Conservation (phyloP, 768 basidiomycete genomes). For the Mrakia frigida region DNA sequence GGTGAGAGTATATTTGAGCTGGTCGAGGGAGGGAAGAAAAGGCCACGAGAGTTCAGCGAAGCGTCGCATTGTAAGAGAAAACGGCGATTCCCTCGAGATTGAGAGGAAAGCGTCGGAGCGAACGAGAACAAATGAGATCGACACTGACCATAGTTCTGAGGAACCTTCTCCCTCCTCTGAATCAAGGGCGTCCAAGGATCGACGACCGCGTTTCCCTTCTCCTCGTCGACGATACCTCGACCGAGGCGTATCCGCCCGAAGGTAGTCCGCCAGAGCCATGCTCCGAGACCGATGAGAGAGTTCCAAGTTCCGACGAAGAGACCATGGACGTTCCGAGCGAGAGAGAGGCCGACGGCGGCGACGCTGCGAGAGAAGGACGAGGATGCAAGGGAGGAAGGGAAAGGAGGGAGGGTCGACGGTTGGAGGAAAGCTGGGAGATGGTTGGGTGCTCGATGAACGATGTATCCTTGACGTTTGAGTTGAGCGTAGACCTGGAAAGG, state of each 20-base stretch:
- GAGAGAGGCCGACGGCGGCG: neutral
- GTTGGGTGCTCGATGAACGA: conserved; percentile 58
- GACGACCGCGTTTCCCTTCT: neutral
- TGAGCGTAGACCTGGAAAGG: conserved; percentile 75
- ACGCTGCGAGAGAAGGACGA: neutral
- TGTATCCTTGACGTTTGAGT: conserved; percentile 84
- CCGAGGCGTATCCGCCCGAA: neutral
- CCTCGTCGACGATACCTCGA: neutral
- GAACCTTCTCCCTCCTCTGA: neutral
- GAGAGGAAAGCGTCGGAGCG: neutral
- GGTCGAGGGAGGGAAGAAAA: neutral
- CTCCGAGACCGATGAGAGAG: neutral
- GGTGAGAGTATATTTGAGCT: conserved; percentile 20
- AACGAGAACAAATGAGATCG: neutral
- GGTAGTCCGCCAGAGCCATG: neutral
- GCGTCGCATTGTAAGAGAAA: no score
- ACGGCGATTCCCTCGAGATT: no score
- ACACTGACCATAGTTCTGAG: neutral
- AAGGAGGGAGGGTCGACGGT: neutral
- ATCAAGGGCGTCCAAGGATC: conserved; percentile 17
- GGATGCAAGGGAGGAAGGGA: neutral
- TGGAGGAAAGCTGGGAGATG: conserved; percentile 13
- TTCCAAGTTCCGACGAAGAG: neutral
- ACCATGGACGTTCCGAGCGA: neutral
- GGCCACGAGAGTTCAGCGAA: neutral